These are phyloP conservation scores for Brettanomyces naardenensis DNA, from an alignment of 805 yeast genomes.

Conservation along the genomic window DNA sequence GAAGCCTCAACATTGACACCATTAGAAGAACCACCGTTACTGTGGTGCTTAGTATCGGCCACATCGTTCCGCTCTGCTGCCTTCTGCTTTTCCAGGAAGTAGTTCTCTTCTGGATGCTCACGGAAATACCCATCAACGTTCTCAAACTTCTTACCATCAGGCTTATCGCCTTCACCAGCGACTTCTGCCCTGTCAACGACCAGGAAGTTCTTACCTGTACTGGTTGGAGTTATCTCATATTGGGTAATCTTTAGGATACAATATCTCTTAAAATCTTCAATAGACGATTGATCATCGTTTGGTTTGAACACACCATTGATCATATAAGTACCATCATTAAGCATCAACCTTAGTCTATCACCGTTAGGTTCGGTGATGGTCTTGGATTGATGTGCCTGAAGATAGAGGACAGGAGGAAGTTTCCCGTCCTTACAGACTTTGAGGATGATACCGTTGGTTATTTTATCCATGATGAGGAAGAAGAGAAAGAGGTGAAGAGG, in stretches of 20 bases:
- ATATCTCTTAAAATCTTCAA: constrained; percentile 20
- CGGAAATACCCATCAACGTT: constrained; percentile 49
- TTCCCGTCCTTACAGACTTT: constrained; percentile 17
- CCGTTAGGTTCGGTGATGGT: constrained; percentile 30
- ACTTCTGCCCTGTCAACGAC: constrained; percentile 22
- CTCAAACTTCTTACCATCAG: constrained; percentile 7
- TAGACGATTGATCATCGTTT: constrained; percentile 23
- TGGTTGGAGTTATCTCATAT: constrained; percentile 18
- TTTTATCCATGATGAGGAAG: constrained; percentile 11
- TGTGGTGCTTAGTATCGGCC: too few relatives aligned
- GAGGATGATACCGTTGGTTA: constrained; percentile 17
- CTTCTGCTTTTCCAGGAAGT: constrained; percentile 10
- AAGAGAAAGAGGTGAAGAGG: too few relatives aligned
- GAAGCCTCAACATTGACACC: constrained; percentile 7
- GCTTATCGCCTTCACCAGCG: constrained; percentile 30
- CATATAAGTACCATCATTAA: constrained; percentile 44
- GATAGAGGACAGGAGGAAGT: constrained; percentile 13
- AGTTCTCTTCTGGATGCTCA: constrained; percentile 49
- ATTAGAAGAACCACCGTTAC: too few relatives aligned
- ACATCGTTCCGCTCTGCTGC: background rate
- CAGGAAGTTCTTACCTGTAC: constrained; percentile 21
- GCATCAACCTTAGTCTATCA: constrained; percentile 35
- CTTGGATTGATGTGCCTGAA: constrained; percentile 26
- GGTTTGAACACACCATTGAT: constrained; percentile 49
- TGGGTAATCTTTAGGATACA: constrained; percentile 16